Conservation (phyloP, 139 green algal species). For the Raphidocelis subcapitata region DNA sequence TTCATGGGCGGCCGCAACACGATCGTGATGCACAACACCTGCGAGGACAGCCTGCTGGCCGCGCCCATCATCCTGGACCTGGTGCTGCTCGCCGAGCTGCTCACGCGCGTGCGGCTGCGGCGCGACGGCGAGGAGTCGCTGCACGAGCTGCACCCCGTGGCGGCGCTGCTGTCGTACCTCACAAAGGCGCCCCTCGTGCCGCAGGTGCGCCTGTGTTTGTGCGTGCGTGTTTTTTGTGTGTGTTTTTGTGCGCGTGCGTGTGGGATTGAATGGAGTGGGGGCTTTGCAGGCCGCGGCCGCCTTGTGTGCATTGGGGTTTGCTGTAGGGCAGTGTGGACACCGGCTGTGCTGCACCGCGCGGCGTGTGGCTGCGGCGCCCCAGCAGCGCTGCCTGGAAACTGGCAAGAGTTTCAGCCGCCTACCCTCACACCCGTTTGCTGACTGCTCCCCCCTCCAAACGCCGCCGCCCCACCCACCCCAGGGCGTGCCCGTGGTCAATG, state of each 20-base stretch:
- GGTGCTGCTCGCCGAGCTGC: conserved; percentile 94
- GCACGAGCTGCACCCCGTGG: conserved; percentile 89
- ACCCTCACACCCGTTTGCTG: neutral
- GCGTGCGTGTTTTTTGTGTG: neutral
- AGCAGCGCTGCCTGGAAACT: no score
- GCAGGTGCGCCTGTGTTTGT: conserved; percentile 1
- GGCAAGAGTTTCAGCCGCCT: no score
- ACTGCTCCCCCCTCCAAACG: neutral
- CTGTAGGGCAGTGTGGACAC: no score
- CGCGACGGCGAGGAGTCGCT: conserved; percentile 74
- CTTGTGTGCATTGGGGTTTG: no score
- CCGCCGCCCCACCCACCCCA: neutral
- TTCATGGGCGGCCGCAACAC: conserved; percentile 95
- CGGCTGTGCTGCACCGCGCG: no score
- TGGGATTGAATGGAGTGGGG: no score
- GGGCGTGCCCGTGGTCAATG: conserved; percentile 96
- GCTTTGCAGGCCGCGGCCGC: no score
- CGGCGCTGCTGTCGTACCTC: conserved; percentile 85
- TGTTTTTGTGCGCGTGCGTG: no score
- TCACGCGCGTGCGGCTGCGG: conserved; percentile 87
- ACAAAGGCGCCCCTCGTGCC: conserved; percentile 90
- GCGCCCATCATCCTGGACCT: conserved; percentile 99
- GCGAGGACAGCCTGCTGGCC: conserved; percentile 97
- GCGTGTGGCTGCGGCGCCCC: no score
- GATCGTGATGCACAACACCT: conserved; percentile 99